Base-by-base conservation (phyloP, 805 yeast species). In the Metschnikowia borealis region DNA sequence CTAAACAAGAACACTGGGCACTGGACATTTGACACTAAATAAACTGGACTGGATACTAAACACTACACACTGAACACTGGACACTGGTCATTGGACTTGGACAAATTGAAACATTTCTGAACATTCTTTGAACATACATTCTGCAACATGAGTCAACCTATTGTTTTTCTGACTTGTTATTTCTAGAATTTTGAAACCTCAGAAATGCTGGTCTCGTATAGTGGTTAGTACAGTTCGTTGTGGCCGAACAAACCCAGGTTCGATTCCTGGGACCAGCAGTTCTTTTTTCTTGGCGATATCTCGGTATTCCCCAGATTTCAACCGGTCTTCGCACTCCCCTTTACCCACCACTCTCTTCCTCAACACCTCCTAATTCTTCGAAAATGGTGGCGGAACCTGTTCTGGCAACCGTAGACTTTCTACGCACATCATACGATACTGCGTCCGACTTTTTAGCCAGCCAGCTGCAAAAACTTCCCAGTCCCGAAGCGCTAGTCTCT, bases 221-320 rank as follows among this genome's bases (percentile, higher is more conserved):
- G 76, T 72, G 77, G 77, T 72, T 54, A 72, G 76, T 72, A 72
- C 76, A 66, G 66, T 58, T 69, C 76, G 74, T 72, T 72, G 76
- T 72, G 77, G 77, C 77, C 74, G 77, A 69, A 59, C 67, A 64
- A 63, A 73, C 77, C 75, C 76, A 73, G 64, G 76, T 73, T 73
- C 77, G 77, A 72, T 71, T 73, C 77, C 75, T 71, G 77, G 76
- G 73, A 67, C 71, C 75, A 74, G 78, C 78, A 73, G 6, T 26
- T 49, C 40, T 62, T 63, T 64, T 59, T 54, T 37, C 13, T 26
- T 40, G 17, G 11, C 38, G 1, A 17, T 26, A 26, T 26, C 13
- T 26, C 11, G 29, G 2, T 4, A 26, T 26, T 26, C 29, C 29
- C 29, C 29, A 26, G 29, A 8, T 26, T 26, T 26, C 11, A 26